Conservation (phyloP, 176 grass and related monocot genomes). For the Oryza nivara region DNA sequence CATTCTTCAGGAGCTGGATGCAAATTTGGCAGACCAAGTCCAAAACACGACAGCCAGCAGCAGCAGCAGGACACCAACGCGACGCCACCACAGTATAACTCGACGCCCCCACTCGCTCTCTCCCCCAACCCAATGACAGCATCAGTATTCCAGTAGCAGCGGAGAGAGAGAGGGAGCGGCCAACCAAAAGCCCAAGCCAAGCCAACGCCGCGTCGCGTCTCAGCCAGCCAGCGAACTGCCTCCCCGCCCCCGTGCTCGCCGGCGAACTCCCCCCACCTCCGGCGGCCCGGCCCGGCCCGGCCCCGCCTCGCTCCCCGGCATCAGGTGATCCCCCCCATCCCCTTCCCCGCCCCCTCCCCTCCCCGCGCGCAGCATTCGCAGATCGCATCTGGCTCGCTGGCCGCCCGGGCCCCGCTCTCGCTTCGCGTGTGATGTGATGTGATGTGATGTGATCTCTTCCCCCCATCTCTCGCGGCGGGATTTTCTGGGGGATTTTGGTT, state of each 20-base stretch:
- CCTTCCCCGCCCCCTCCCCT: background rate
- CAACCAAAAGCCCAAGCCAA: background rate
- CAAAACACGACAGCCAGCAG: constrained; percentile 9
- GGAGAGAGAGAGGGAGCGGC: background rate
- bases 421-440: background rate
- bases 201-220: too few species aligned
- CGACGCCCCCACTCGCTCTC: background rate
- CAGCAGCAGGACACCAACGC: constrained; percentile 28
- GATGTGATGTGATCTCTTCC: background rate
- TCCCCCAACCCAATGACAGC: constrained; percentile 9
- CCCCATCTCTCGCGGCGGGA: too few species aligned
- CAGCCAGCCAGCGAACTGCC: too few species aligned
- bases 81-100: constrained; percentile 27
- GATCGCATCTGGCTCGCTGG: constrained; percentile 19
- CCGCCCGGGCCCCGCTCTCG: background rate
- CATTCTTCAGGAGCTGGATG: background rate
- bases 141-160: background rate
- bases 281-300: too few species aligned
- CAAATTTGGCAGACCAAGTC: constrained; percentile 17
- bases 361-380: constrained; percentile 22
- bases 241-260: too few species aligned
- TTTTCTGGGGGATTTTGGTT: background rate
- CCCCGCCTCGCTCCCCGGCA: background rate
- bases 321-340: background rate
- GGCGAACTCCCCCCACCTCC: background rate